These are phyloP conservation scores for Vitis riparia DNA, from an alignment of 164 flowering plant species.

Conservation along the genomic window DNA sequence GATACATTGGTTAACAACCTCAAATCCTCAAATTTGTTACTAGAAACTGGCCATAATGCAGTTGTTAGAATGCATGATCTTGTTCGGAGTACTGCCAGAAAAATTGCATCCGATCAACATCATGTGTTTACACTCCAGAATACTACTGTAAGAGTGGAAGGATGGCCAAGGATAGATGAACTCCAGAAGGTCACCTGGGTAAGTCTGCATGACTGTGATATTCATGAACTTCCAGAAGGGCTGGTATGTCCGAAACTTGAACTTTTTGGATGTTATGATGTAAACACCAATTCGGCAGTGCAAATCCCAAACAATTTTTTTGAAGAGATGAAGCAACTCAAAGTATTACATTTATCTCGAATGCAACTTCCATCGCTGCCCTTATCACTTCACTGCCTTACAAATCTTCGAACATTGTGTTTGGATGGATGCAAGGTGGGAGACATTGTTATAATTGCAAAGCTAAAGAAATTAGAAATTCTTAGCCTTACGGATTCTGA, in stretches of 20 bases:
- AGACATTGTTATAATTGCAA: slow-evolving; percentile 6
- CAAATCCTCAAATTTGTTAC: not conserved
- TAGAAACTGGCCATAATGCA: no score
- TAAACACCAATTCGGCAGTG: no score
- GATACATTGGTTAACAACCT: slow-evolving; percentile 1
- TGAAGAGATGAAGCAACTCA: slow-evolving; percentile 11
- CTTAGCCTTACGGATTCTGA: slow-evolving; percentile 6
- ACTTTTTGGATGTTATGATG: not conserved
- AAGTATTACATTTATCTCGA: slow-evolving; percentile 7
- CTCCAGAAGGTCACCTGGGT: not conserved
- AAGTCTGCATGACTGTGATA: not conserved
- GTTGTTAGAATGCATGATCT: no score
- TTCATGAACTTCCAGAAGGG: slow-evolving; percentile 12
- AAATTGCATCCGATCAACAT: no score
- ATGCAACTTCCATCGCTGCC: not conserved
- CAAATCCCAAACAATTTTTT: slow-evolving; percentile 11
- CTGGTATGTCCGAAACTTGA: slow-evolving; percentile 10
- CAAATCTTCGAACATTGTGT: slow-evolving; percentile 17
- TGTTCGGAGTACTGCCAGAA: no score
- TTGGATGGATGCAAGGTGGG: not conserved
- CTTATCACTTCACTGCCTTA: not conserved
- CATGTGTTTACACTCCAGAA: not conserved
- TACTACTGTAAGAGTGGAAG: no score
- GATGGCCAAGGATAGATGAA: not conserved
- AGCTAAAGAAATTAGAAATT: slow-evolving; percentile 13